Percentiles rank a stretch among this genome's conserved stretches.
phyloP scores from a whole-genome alignment of 257 asterid species.

The Petrea volubilis region DNA sequence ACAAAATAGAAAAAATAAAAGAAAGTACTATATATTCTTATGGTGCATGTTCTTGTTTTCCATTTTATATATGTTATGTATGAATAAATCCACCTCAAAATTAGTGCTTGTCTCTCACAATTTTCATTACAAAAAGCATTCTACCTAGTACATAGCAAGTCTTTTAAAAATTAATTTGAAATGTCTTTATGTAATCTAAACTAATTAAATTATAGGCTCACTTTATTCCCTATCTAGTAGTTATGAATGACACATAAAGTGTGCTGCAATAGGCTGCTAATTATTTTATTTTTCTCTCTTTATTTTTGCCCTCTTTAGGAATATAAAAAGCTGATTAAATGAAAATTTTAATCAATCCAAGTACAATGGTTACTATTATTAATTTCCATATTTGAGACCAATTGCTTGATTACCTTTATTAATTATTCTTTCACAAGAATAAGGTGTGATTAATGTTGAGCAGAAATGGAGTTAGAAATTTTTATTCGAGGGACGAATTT shows the following conservation, averaged over 20 bases:
- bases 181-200: not conserved
- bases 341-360: not conserved
- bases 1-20: no score
- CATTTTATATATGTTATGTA: not conserved
- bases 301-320: not conserved
- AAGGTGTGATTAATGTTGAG: not conserved
- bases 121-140: not conserved
- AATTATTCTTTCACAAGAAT: not conserved
- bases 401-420: not conserved
- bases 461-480: no score
- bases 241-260: slow-evolving; percentile 16
- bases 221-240: not conserved
- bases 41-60: not conserved
- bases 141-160: not conserved
- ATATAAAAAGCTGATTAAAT: not conserved
- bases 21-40: no score
- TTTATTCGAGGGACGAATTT: no score
- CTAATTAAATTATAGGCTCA: not conserved
- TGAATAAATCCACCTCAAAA: not conserved
- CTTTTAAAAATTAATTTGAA: not conserved
- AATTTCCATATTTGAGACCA: not conserved
- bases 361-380: not conserved
- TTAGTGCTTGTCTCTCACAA: not conserved
- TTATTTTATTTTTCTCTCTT: not conserved
- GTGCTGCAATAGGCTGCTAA: not conserved